Evolutionary conservation across 1,284 basidiomycete genomes (phyloP).

Genomic region (Malassezia sp.): DNA sequence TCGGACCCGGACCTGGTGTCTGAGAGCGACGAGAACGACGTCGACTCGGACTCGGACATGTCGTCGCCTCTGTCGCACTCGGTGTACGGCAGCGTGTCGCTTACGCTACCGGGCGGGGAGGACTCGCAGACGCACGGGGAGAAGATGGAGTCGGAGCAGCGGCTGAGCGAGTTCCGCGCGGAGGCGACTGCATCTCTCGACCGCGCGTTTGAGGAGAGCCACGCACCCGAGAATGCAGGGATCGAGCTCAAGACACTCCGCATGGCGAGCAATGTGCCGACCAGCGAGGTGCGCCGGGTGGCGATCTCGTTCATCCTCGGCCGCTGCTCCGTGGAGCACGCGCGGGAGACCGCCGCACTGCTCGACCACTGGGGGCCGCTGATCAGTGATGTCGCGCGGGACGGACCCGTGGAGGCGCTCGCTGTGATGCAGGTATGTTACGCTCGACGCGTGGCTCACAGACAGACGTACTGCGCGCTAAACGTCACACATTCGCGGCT

Average conservation of each 20-base stretch:
- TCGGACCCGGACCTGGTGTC: constrained; percentile 20
- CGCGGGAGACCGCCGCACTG: constrained; percentile 29
- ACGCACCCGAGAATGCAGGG: constrained; percentile 77
- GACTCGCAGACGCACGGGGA: constrained; percentile 32
- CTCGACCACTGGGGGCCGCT: constrained; percentile 47
- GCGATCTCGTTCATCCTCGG: constrained; percentile 53
- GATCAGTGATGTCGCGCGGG: constrained; percentile 44
- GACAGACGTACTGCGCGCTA: constrained; percentile 33
- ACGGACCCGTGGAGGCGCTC: constrained; percentile 45
- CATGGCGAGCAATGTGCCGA: constrained; percentile 80
- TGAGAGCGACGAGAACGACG: constrained; percentile 19
- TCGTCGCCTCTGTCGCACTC: constrained; percentile 16
- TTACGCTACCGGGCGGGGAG: constrained; percentile 15
- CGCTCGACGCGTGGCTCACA: too few relatives aligned
- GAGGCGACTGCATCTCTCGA: constrained; percentile 72
- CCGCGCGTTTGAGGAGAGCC: constrained; percentile 76
- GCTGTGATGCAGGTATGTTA: constrained; percentile 41
- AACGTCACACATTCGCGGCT: constrained; percentile 23
- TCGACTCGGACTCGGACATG: constrained; percentile 13
- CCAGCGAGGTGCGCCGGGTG: constrained; percentile 63
- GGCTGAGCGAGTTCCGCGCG: constrained; percentile 57
- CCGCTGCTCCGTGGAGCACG: constrained; percentile 29
- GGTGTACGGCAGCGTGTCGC: constrained; percentile 28
- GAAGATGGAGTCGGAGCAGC: constrained; percentile 24
- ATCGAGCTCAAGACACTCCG: constrained; percentile 86